These are phyloP conservation scores for Mrakia frigida DNA, from an alignment of 768 basidiomycete species.

Conservation along the genomic window DNA sequence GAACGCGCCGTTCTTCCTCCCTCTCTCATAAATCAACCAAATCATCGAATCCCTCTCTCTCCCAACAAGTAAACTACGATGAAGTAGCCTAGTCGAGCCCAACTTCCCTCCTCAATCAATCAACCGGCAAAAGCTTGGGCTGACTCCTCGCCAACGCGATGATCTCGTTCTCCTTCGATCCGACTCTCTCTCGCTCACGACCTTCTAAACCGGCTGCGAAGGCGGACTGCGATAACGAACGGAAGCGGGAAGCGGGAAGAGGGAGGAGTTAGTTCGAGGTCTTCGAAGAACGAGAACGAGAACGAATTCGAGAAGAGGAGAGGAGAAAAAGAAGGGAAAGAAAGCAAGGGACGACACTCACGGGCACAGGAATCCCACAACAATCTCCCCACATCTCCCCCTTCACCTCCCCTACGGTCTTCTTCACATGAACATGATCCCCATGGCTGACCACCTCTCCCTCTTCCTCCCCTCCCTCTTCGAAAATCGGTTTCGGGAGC, in stretches of 20 bases:
- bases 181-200: background rate
- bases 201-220: slow-evolving; percentile 25
- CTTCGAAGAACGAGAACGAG: background rate
- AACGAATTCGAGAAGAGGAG: background rate
- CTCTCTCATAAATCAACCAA: no score
- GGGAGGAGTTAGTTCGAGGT: background rate
- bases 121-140: background rate
- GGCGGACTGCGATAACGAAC: slow-evolving; percentile 27
- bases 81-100: no score
- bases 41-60: no score
- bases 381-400: slow-evolving; percentile 58
- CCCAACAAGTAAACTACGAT: no score
- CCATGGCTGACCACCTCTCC: slow-evolving; percentile 31
- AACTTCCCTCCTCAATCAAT: no score
- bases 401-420: slow-evolving; percentile 54
- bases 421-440: slow-evolving; percentile 36
- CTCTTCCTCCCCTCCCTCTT: slow-evolving; percentile 17
- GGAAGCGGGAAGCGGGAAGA: background rate
- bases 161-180: slow-evolving; percentile 1
- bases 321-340: background rate
- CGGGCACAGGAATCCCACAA: slow-evolving; percentile 80
- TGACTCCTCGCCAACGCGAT: slow-evolving; percentile 1
- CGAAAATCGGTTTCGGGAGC: slow-evolving; percentile 46
- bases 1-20: no score
- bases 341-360: background rate